A percentile compares a stretch with the other conserved stretches of the same genome.
Evolutionary conservation across 805 yeast genomes (phyloP).

Genomic region (Starmerella davenportii): DNA sequence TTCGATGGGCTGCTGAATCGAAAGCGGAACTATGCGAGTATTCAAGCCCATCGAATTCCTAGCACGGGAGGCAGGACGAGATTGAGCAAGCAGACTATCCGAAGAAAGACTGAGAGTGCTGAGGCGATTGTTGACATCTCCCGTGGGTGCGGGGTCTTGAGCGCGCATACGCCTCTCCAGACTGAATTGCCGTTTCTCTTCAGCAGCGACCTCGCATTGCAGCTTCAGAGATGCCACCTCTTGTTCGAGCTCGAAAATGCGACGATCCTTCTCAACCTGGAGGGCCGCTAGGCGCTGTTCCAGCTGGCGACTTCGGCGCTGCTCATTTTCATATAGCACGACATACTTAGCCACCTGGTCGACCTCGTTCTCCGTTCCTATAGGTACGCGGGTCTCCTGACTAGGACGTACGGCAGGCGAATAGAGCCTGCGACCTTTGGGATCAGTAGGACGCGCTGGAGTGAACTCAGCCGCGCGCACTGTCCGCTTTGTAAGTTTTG

Average conservation of each 20-base stretch:
- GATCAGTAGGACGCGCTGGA: slow-evolving; percentile 12
- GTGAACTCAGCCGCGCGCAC: slow-evolving; percentile 15
- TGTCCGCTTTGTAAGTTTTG: slow-evolving; percentile 13
- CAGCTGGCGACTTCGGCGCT: slow-evolving; percentile 1
- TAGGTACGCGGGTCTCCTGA: too few species aligned
- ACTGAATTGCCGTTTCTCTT: slow-evolving; percentile 1
- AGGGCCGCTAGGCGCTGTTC: slow-evolving; percentile 7
- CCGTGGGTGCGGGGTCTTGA: slow-evolving; percentile 1
- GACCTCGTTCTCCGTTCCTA: not conserved
- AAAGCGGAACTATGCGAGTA: not conserved
- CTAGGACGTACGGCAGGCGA: not conserved
- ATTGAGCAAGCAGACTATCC: not conserved
- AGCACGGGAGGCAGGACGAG: not conserved
- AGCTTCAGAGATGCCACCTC: slow-evolving; percentile 4
- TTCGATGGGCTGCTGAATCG: not conserved
- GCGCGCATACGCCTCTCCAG: slow-evolving; percentile 1
- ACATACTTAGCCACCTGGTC: not conserved
- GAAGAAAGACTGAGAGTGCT: slow-evolving; percentile 6
- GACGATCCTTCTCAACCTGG: slow-evolving; percentile 8
- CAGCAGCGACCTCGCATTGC: slow-evolving; percentile 4
- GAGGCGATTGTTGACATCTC: slow-evolving; percentile 4
- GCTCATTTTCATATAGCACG: slow-evolving; percentile 3
- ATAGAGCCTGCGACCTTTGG: slow-evolving; percentile 14
- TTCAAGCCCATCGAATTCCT: not conserved
- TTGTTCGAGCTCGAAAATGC: slow-evolving; percentile 3